These are phyloP conservation scores for Aspergillus sp. DNA, from an alignment of 2,329 filamentous ascomycete species.

Conservation along the genomic window DNA sequence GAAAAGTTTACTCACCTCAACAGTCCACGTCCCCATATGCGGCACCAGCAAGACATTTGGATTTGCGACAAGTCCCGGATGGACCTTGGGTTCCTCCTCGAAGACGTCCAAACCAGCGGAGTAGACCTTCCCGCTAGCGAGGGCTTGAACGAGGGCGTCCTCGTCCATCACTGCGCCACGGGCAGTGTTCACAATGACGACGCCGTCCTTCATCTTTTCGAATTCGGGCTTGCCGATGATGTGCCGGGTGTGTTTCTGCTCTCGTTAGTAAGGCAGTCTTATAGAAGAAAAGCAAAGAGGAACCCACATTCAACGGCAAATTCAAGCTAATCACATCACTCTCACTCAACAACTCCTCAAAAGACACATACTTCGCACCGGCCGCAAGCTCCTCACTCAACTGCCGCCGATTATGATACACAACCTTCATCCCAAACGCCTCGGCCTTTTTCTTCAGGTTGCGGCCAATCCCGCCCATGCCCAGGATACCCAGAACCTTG, in stretches of 20 bases:
- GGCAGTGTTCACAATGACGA: conserved; percentile 81
- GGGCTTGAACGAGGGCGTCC: conserved; percentile 73
- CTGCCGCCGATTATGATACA: conserved; percentile 73
- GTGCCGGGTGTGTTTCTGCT: conserved; percentile 69
- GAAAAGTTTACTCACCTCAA: conserved; percentile 53
- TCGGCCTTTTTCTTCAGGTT: conserved; percentile 75
- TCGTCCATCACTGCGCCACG: conserved; percentile 84
- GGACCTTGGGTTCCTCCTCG: conserved; percentile 77
- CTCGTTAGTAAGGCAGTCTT: background rate
- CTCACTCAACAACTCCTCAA: conserved; percentile 70
- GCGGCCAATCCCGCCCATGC: conserved; percentile 84
- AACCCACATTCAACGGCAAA: conserved; percentile 75
- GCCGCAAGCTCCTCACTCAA: conserved; percentile 58
- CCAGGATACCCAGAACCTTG: conserved; percentile 78
- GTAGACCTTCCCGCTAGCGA: conserved; percentile 71
- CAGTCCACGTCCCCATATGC: conserved; percentile 84
- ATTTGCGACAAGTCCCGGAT: conserved; percentile 72
- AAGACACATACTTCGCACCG: conserved; percentile 58
- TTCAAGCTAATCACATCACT: conserved; percentile 83
- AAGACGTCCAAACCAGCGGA: conserved; percentile 80
- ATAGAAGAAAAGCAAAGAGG: background rate
- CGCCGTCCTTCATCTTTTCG: conserved; percentile 74
- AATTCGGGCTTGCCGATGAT: conserved; percentile 75
- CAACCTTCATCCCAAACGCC: conserved; percentile 74
- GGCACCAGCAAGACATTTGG: conserved; percentile 75